Conservation (phyloP, 1,139 yeast genomes). For the Geotrichum macrosporum region DNA sequence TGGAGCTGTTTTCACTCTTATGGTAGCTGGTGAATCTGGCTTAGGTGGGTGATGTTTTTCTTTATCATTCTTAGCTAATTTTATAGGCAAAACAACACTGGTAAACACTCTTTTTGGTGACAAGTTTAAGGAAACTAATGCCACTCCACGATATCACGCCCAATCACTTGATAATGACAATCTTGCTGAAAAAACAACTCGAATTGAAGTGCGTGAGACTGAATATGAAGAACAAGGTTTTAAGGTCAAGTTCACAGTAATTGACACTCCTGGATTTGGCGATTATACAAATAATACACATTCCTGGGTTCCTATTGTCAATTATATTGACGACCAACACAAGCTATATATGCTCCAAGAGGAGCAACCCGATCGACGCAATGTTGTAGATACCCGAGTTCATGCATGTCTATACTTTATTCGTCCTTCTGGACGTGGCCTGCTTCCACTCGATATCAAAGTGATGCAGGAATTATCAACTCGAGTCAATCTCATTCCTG, state of each 20-base stretch:
- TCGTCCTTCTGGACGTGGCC: constrained; percentile 92
- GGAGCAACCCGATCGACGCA: constrained; percentile 78
- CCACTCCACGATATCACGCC: no score
- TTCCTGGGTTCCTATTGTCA: constrained; percentile 90
- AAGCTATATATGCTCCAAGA: constrained; percentile 93
- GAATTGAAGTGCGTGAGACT: constrained; percentile 85
- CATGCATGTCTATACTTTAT: constrained; percentile 94
- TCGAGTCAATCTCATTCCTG: constrained; percentile 89
- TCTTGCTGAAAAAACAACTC: constrained; percentile 82
- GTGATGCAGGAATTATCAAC: constrained; percentile 84
- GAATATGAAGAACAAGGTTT: constrained; percentile 90
- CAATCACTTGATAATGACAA: constrained; percentile 62
- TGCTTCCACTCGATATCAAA: constrained; percentile 91
- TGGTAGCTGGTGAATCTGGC: constrained; percentile 97
- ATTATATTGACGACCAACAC: constrained; percentile 95
- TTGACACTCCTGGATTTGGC: constrained; percentile 98
- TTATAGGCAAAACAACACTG: constrained; percentile 87
- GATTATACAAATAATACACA: constrained; percentile 90
- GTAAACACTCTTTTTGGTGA: constrained; percentile 76
- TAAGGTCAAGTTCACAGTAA: constrained; percentile 74
- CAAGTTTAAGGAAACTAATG: constrained; percentile 54
- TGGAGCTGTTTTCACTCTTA: constrained; percentile 85
- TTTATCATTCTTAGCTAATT: no score
- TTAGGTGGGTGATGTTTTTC: no score
- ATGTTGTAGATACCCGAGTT: constrained; percentile 68